Base-by-base conservation (phyloP, 2,329 filamentous ascomycete genomes). In the Ascocoryne sarcoides region DNA sequence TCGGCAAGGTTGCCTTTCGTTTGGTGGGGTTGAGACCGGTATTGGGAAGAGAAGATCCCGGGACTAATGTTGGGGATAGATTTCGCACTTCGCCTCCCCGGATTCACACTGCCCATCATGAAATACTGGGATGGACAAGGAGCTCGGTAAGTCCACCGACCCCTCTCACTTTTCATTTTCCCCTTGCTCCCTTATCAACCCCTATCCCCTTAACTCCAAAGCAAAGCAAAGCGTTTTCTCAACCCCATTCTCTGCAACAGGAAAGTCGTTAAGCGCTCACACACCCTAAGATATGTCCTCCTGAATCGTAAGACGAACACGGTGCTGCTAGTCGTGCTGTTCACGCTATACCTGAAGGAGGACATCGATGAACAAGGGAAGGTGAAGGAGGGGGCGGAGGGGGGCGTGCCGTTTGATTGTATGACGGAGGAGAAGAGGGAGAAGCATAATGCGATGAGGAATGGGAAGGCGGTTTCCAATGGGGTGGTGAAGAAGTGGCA, bases 281-380 rank as follows among this genome's bases (percentile, higher is more conserved):
- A 93, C 65, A 73, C 79, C 52, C 75, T 93, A 65, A 89, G 89
- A 73, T 95, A 96, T 64, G 86, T 93, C 43, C 73, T 96, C 57
- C 90, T 89, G 59, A 84, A 95, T 62, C 77, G 76, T 45, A 63
- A 69, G 16, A 90, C 84, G 0, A 75, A 75, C 35, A 74, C 84
- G 23, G 73, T 85, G 12, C 85, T 95, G 53, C 76, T 95, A 20
- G 85, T 90, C 33, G 69, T 96, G 12, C 64, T 87, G 4, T 90
- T 96, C 60, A 82, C 80, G 14, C 68, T 95, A 3, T 71, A 92
- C 44, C 73, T 81, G 7, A 79, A 76, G 40, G 79, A 84, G 34
- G 70, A 82, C 46, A 65, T 80, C 23, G 70, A 76, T 48, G 72
- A 77, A 44, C 68, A 78, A 37, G 76, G 75, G 1, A 67, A 66